Evolutionary conservation across 352 stramenopile genomes (phyloP).

Genomic region (Peronospora tabacina): DNA sequence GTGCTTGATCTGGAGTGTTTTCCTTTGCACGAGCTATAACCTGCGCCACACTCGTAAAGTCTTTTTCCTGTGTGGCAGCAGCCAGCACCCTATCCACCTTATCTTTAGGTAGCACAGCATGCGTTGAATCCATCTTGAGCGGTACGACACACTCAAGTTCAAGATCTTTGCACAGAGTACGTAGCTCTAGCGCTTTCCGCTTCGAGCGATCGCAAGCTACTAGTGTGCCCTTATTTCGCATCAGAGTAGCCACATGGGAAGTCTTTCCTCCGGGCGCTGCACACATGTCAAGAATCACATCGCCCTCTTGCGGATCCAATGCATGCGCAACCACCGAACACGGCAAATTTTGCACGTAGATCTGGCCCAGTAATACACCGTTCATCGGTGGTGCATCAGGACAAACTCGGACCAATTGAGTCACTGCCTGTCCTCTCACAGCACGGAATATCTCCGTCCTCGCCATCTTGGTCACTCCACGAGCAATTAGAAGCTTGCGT

Average conservation of each 20-base stretch:
- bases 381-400: slow-evolving; percentile 85
- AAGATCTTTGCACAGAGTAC: slow-evolving; percentile 67
- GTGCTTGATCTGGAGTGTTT: slow-evolving; percentile 39
- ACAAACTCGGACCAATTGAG: slow-evolving; percentile 60
- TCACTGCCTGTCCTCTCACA: slow-evolving; percentile 54
- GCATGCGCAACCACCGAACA: slow-evolving; percentile 88
- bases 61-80: slow-evolving; percentile 4
- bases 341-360: slow-evolving; percentile 92
- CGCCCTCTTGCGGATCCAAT: slow-evolving; percentile 70
- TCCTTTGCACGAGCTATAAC: slow-evolving; percentile 51
- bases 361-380: slow-evolving; percentile 63
- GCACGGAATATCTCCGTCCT: slow-evolving; percentile 76
- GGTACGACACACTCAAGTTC: slow-evolving; percentile 49
- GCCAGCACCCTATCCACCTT: slow-evolving; percentile 17
- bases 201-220: slow-evolving; percentile 89
- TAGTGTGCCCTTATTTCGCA: slow-evolving; percentile 81
- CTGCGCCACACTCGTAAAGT: slow-evolving; percentile 38
- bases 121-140: slow-evolving; percentile 83
- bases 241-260: slow-evolving; percentile 88
- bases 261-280: slow-evolving; percentile 90
- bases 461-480: slow-evolving; percentile 61
- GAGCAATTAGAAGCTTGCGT: slow-evolving; percentile 71
- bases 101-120: slow-evolving; percentile 59
- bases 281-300: slow-evolving; percentile 93
- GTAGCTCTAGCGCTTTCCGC: slow-evolving; percentile 75